Evolutionary conservation across 768 basidiomycete species (phyloP).

Genomic region (Suillus tomentosus): DNA sequence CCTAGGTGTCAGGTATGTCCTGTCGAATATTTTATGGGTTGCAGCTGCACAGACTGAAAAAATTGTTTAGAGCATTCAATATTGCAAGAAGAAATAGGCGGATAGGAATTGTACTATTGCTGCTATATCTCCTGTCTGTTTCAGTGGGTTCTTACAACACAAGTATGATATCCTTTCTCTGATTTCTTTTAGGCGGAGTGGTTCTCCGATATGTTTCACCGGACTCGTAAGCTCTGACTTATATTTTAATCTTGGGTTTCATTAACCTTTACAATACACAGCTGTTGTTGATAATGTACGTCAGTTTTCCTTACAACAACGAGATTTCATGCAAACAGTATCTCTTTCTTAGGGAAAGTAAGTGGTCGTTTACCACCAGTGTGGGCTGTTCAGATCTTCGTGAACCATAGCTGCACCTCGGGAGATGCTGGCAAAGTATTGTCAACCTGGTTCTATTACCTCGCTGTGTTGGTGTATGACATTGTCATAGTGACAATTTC

Average conservation of each 20-base stretch:
- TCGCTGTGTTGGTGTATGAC: slow-evolving; percentile 60
- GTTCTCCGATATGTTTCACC: slow-evolving; percentile 53
- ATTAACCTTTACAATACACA: slow-evolving; percentile 18
- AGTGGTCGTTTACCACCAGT: slow-evolving; percentile 11
- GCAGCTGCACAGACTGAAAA: neutral
- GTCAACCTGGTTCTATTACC: slow-evolving; percentile 58
- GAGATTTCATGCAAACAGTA: slow-evolving; percentile 5
- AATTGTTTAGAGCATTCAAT: slow-evolving; percentile 50
- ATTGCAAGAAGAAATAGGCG: slow-evolving; percentile 48
- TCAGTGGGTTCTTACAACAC: slow-evolving; percentile 39
- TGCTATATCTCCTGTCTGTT: slow-evolving; percentile 42
- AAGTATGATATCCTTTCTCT: neutral
- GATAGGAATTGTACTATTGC: slow-evolving; percentile 43
- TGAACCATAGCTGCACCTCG: slow-evolving; percentile 48
- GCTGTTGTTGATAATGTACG: slow-evolving; percentile 26
- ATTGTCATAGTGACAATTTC: slow-evolving; percentile 51
- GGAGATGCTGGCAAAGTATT: slow-evolving; percentile 36
- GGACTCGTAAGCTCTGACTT: slow-evolving; percentile 46
- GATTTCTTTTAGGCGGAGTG: slow-evolving; percentile 49
- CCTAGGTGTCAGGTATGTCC: slow-evolving; percentile 55
- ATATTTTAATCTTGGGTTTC: slow-evolving; percentile 10
- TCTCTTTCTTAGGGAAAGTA: slow-evolving; percentile 38
- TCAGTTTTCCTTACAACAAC: slow-evolving; percentile 8
- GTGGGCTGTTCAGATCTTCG: neutral
- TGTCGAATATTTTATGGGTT: neutral